Base-by-base conservation (phyloP, 352 stramenopile species). In the Globisporangium ultimum region DNA sequence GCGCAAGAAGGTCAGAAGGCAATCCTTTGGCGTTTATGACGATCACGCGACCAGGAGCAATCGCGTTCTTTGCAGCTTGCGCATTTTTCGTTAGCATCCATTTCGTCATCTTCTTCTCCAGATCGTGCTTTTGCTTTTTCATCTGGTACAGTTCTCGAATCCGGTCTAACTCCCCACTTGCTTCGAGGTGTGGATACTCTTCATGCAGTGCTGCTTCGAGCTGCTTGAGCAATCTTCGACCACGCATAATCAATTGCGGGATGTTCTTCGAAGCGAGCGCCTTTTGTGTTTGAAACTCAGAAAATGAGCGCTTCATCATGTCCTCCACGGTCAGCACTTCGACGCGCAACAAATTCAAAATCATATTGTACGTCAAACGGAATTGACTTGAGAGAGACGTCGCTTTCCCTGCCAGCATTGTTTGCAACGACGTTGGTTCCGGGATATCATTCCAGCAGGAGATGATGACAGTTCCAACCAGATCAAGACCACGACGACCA, bases 311-410 rank as follows among this genome's bases (percentile, higher is more conserved):
- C 71, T 98, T 98, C 71, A 99, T 98, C 96, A 99, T 99, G 57
- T 97, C 90, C 63, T 96, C 87, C 34, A 97, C 81, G 2, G 76
- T 96, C 42, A 97, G 63, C 15, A 91, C 86, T 47, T 95, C 86
- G 43, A 95, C 86, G 41, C 96, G 90, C 24, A 99, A 72, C 14
- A 99, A 68, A 70, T 98, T 98, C 56, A 99, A 74, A 59, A 99
- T 98, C 96, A 99, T 99, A 56, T 97, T 98, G 74, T 98, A 99
- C n/a, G 94, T 98, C 55, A 99, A 71, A 9, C 97, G 84, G 78
- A 99, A 99, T 75, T 98, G 94, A 58, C 91, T 98, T 51, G 89
- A 88, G 6, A 99, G 80, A 50, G 93, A 93, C 13, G 95, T 98
- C 7, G 96, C 93, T 48, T 91, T 93, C 22, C 97, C 97, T 21